phyloP scores from a whole-genome alignment of 1,284 basidiomycete species.

The Bjerkandera adusta region DNA sequence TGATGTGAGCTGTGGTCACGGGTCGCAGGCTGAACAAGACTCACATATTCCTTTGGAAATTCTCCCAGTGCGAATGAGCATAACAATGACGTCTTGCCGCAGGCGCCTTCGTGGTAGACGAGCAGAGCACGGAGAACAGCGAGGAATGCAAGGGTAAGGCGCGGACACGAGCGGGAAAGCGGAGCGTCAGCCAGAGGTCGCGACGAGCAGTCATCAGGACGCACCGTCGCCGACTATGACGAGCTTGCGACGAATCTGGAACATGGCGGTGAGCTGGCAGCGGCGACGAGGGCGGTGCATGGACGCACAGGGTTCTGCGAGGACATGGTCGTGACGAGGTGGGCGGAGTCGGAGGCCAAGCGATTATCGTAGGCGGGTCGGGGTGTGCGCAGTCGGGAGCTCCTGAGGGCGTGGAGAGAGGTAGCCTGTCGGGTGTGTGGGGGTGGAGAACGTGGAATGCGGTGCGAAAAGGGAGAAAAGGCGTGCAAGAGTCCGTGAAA shows the following conservation, averaged over 20 bases:
- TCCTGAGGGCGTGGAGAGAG: background rate
- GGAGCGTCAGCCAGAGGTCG: background rate
- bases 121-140: background rate
- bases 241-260: conserved; percentile 81
- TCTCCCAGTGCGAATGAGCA: conserved; percentile 94
- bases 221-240: conserved; percentile 93
- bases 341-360: background rate
- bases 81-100: conserved; percentile 81
- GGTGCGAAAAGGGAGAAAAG: conserved; percentile 1
- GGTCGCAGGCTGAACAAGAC: conserved; percentile 30
- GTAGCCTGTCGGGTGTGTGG: background rate
- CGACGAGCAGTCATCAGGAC: conserved; percentile 28
- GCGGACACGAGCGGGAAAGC: background rate
- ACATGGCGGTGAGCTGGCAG: conserved; percentile 4
- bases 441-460: background rate
- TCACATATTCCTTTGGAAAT: conserved; percentile 95
- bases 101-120: conserved; percentile 56
- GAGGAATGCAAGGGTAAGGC: background rate
- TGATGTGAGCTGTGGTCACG: background rate
- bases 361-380: background rate
- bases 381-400: conserved; percentile 8
- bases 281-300: conserved; percentile 9
- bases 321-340: conserved; percentile 33
- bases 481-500: background rate
- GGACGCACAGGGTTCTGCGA: conserved; percentile 48